These are phyloP conservation scores for Cynara cardunculus DNA, from an alignment of 129 eudicot species.

Conservation along the genomic window DNA sequence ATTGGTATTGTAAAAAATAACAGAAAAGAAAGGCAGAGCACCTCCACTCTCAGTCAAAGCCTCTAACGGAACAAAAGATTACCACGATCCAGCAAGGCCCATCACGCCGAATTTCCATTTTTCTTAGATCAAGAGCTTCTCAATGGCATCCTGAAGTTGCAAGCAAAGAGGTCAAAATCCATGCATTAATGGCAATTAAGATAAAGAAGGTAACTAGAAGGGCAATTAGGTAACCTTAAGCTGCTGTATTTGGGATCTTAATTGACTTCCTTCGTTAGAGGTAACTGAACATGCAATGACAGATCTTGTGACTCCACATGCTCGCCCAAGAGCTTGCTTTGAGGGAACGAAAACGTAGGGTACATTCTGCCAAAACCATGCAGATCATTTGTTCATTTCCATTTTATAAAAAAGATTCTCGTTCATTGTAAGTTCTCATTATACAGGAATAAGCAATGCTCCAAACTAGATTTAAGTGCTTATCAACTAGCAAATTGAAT, in stretches of 20 bases:
- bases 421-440: not conserved
- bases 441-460: not conserved
- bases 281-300: conserved; percentile 43
- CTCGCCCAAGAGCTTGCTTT: conserved; percentile 43
- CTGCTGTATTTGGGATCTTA: conserved; percentile 39
- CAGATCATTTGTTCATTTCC: not conserved
- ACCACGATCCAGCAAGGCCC: conserved; percentile 13
- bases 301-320: conserved; percentile 43
- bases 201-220: not conserved
- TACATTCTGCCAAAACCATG: conserved; percentile 25
- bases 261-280: conserved; percentile 40
- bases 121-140: conserved; percentile 45
- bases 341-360: conserved; percentile 41
- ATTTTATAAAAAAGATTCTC: not conserved
- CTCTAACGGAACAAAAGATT: not conserved
- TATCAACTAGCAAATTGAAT: not conserved
- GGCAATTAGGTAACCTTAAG: conserved; percentile 24
- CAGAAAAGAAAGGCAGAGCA: not conserved
- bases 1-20: not conserved
- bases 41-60: conserved; percentile 27
- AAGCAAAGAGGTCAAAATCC: not conserved
- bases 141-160: conserved; percentile 43
- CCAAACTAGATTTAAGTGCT: not conserved
- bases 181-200: not conserved
- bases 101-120: conserved; percentile 14